Evolutionary conservation across 352 stramenopile genomes (phyloP).

Genomic region (Pythium angustatum): DNA sequence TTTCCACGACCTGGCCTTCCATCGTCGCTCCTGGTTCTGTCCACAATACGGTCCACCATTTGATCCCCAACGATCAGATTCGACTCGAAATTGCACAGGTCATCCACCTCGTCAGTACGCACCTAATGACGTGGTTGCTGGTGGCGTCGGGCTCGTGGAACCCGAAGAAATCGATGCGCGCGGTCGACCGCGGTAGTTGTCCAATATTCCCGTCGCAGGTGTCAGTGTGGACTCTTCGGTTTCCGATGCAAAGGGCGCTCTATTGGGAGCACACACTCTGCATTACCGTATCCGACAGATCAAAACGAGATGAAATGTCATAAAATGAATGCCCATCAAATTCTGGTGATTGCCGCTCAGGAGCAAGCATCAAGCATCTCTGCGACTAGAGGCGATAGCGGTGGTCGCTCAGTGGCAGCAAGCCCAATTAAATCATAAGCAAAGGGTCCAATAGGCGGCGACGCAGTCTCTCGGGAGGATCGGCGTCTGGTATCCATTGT

Average conservation of each 20-base stretch:
- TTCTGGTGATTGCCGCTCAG: too few relatives aligned
- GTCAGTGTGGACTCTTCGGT: slow-evolving; percentile 13
- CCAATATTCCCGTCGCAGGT: slow-evolving; percentile 11
- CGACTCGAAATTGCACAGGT: slow-evolving; percentile 1
- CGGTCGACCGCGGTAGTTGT: background rate
- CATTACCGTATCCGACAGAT: slow-evolving; percentile 22
- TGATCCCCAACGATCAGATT: slow-evolving; percentile 9
- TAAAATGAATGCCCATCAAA: slow-evolving; percentile 15
- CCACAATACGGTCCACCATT: slow-evolving; percentile 10
- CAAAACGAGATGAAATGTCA: background rate
- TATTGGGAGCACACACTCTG: background rate
- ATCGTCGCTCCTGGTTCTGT: slow-evolving; percentile 34
- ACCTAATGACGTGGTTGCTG: slow-evolving; percentile 10
- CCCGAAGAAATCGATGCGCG: slow-evolving; percentile 10
- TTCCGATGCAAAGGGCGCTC: slow-evolving; percentile 14
- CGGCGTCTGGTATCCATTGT: too few relatives aligned
- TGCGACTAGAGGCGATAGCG: too few relatives aligned
- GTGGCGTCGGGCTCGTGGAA: slow-evolving; percentile 2
- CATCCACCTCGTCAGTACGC: background rate
- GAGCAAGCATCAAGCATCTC: too few relatives aligned
- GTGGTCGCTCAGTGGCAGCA: too few relatives aligned
- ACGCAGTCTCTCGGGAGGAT: too few relatives aligned
- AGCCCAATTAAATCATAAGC: background rate
- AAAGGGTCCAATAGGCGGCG: background rate
- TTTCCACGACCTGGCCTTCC: slow-evolving; percentile 86